Percentiles rank a stretch among this genome's conserved stretches.
These are phyloP conservation scores for Botrytis cinerea DNA, from an alignment of 2,329 filamentous ascomycete genomes.

Conservation along the genomic window DNA sequence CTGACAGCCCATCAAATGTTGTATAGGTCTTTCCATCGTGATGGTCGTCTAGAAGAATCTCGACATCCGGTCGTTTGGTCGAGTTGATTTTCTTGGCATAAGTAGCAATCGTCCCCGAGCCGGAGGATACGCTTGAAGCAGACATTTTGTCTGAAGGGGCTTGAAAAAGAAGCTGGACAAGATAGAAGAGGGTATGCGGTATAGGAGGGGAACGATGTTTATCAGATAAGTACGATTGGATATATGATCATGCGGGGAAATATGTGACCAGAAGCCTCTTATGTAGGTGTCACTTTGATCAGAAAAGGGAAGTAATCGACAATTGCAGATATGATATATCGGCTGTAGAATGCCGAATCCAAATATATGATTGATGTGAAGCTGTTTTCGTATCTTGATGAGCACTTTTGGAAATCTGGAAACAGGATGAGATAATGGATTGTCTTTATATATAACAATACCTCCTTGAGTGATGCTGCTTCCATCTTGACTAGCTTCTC, in stretches of 20 bases:
- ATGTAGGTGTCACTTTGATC: conserved; percentile 10
- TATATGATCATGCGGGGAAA: conserved; percentile 20
- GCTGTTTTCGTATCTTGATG: conserved; percentile 2
- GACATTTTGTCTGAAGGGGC: conserved; percentile 29
- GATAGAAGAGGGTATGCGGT: conserved; percentile 9
- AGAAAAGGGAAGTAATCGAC: not conserved
- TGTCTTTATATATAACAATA: conserved; percentile 10
- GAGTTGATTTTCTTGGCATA: conserved; percentile 35
- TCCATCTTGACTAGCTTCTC: not conserved
- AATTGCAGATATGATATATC: conserved; percentile 27
- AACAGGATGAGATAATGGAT: not conserved
- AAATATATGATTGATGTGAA: not conserved
- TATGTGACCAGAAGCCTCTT: conserved; percentile 11
- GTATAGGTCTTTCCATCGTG: conserved; percentile 37
- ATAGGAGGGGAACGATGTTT: not conserved
- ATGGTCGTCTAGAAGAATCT: conserved; percentile 38
- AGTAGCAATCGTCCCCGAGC: conserved; percentile 34
- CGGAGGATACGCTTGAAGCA: conserved; percentile 32
- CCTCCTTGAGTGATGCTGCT: not conserved
- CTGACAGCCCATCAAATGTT: conserved; percentile 39
- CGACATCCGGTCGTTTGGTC: conserved; percentile 34
- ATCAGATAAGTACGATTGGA: conserved; percentile 17
- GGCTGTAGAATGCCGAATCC: not conserved
- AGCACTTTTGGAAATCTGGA: not conserved
- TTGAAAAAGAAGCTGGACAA: conserved; percentile 17